Base-by-base conservation (phyloP, 2,329 filamentous ascomycete species). In the Hyphodiscus sp. region DNA sequence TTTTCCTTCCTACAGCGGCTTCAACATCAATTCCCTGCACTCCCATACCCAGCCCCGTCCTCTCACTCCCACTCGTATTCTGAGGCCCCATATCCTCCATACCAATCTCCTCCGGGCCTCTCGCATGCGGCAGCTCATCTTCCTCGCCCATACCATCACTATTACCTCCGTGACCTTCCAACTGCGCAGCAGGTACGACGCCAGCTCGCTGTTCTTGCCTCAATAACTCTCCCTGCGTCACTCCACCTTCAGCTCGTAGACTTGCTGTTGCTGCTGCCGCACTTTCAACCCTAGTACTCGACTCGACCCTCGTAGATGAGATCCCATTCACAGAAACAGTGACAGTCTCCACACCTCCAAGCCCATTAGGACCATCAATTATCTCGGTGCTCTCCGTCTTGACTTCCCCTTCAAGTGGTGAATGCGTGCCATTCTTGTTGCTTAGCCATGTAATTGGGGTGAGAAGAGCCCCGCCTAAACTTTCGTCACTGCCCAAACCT, bases 371-470 rank as follows among this genome's bases (percentile, higher is more conserved):
- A 0, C 88, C 88, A 49, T 91, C 87, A 33, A 91, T 88, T 16
- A 87, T 90, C 72, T 90, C 85, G 0, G 86, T 90, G 67, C 81
- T 83, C 68, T 91, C 87, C 41, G 85, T 89, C 59, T 81, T 80
- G 19, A 87, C 74, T 62, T 86, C 82, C 19, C 74, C 50, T 56
- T 33, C 51, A 42, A 42, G 33, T 20, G 23, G 47, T 42, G 44
- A 53, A 20, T 26, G 54, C n/a, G 33, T 52, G 11, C 45, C 53
- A 68, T 54, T 66, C 42, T 73, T 70, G 23, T 71, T 76, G 49
- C 20, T 43, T 20, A 97, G 74, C 94, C 94, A 99, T 0, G 91
- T 89, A 53, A 99, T 97, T 0, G 92, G 94, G 1, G 92, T 97
- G 48, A 99, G 76, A 18, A 96, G 76, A 0, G 94, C 94, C 7